Evolutionary conservation across 2,329 filamentous ascomycete genomes (phyloP), one percentile per base, ranked within the genome.

Genomic region (Bipolaris oryzae): DNA sequence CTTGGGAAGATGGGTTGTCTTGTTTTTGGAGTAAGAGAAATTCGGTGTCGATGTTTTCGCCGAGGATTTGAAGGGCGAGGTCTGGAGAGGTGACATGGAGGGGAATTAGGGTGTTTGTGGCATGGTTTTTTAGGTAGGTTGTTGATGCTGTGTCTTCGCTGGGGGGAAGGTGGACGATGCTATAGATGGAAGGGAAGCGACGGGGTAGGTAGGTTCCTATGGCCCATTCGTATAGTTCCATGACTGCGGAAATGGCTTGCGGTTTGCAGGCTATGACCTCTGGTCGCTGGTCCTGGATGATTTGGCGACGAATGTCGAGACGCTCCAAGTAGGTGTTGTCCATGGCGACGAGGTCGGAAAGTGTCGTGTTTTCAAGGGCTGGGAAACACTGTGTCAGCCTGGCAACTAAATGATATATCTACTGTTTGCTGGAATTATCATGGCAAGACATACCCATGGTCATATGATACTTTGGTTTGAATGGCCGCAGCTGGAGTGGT

Each of bases 391-490:
- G 15, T 46, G 21, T 46, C 28, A 25, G 20, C 42, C 3, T 25
- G 18, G 23, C 28, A 25, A 21, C 33, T 28, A 15, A 3, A 25
- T 21, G 3, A 5, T 16, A 16, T 16, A 6, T 28, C 23, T 43
- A 1, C 7, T 39, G 16, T 39, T 18, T 16, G 21, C 7, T 20
- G 18, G 43, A n/a, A 31, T 33, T 28, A 16, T 20, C 2, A 41
- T 41, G 38, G 20, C 9, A 15, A 61, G 59, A 73, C 25, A 13
- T 60, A 86, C 85, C 83, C 86, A 88, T 88, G 5, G 85, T 87
- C 48, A 88, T 71, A 66, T 87, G 81, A 66, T 85, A 88, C 63
- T 82, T 86, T 5, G 84, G 80, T 69, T 85, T 87, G 72, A 87
- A 87, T 0, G 84, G 82, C 13, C 85, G 77, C 10, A 85, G 68